These are phyloP conservation scores for Plasmopara viticola DNA, from an alignment of 352 stramenopile species.

Conservation along the genomic window DNA sequence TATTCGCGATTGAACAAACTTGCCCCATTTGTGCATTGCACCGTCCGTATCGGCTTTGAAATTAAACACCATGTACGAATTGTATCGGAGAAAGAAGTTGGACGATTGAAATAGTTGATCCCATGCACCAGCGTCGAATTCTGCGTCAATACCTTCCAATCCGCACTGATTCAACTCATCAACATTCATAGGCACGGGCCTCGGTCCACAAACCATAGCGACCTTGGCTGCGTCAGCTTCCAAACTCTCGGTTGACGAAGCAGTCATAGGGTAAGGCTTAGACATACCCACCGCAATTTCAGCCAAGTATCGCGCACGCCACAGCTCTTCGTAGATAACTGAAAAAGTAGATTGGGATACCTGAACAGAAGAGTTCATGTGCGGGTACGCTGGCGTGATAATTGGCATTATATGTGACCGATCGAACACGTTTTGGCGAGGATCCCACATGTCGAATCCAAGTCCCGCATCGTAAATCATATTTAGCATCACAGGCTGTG, in stretches of 20 bases:
- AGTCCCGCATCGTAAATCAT: conserved; percentile 79
- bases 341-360: conserved; percentile 90
- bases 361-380: conserved; percentile 98
- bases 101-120: conserved; percentile 68
- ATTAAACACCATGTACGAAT: conserved; percentile 67
- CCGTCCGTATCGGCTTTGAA: conserved; percentile 53
- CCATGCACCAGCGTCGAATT: conserved; percentile 33
- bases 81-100: conserved; percentile 83
- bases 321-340: conserved; percentile 90
- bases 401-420: conserved; percentile 96
- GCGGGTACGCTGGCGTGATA: conserved; percentile 96
- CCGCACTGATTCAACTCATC: conserved; percentile 9
- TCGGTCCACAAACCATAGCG: conserved; percentile 33
- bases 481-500: conserved; percentile 77
- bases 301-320: conserved; percentile 61
- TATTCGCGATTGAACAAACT: conserved; percentile 75
- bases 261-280: conserved; percentile 26
- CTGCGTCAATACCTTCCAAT: not conserved
- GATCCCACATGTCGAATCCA: conserved; percentile 87
- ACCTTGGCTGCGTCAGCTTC: conserved; percentile 26
- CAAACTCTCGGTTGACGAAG: conserved; percentile 17
- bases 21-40: conserved; percentile 77
- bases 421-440: conserved; percentile 79
- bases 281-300: conserved; percentile 53
- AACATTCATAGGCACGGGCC: conserved; percentile 23